Evolutionary conservation across 2,329 filamentous ascomycete genomes (phyloP).

Genomic region (Paraconiothyrium sp.): DNA sequence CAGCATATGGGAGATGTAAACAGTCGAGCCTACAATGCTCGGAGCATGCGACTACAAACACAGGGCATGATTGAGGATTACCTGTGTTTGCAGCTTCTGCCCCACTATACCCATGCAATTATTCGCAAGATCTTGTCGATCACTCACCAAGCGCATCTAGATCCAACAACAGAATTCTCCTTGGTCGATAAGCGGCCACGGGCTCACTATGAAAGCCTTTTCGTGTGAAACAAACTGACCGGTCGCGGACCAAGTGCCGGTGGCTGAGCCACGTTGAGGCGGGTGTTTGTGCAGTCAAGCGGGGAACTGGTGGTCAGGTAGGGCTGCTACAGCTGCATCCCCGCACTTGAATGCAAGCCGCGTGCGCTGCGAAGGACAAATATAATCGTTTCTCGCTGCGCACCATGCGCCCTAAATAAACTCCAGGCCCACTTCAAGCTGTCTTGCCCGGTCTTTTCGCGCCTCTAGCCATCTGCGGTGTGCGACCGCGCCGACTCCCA

Average conservation of each 20-base stretch:
- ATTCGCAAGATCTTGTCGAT: conserved; percentile 10
- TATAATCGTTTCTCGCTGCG: neutral
- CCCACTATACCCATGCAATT: conserved; percentile 12
- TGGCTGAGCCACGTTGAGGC: conserved; percentile 12
- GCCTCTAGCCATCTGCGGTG: conserved; percentile 9
- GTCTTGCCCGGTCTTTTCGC: conserved; percentile 8
- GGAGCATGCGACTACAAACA: conserved; percentile 4
- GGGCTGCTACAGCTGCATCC: conserved; percentile 13
- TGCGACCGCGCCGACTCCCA: conserved; percentile 20
- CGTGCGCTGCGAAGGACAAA: conserved; percentile 3
- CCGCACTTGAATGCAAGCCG: conserved; percentile 15
- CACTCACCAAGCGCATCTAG: conserved; percentile 7
- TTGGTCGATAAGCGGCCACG: neutral
- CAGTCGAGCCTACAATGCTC: neutral
- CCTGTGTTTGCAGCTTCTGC: conserved; percentile 5
- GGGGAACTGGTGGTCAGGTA: conserved; percentile 8
- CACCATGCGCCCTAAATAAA: neutral
- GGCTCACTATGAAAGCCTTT: neutral
- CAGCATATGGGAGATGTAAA: neutral
- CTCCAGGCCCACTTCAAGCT: neutral
- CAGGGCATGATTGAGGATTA: neutral
- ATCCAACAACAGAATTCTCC: conserved; percentile 3
- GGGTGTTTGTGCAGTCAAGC: conserved; percentile 8
- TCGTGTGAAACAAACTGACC: neutral
- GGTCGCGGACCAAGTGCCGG: neutral